Base-by-base conservation (phyloP, 768 basidiomycete genomes). In the Nidularia pulvinata region DNA sequence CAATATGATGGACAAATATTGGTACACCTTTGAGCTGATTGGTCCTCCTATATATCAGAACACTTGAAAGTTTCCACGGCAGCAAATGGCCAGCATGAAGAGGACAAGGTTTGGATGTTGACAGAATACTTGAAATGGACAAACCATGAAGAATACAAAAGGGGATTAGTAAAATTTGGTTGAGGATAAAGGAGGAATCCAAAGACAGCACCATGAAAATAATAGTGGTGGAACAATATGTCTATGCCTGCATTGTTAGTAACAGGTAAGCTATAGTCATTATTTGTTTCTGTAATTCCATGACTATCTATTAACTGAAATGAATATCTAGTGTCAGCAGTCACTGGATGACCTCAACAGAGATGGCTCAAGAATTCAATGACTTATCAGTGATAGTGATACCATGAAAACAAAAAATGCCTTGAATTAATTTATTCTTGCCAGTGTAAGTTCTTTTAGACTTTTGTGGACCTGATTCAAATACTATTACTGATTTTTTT, bases 281-380 rank as follows among this genome's bases (percentile, higher is more conserved):
- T 22, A 46, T 10, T n/a, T 16, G 16, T 16, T 50, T 48, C n/a
- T n/a, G n/a, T n/a, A n/a, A n/a, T n/a, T n/a, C n/a, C n/a, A n/a
- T n/a, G n/a, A n/a, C n/a, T n/a, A n/a, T n/a, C n/a, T n/a, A n/a
- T n/a, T n/a, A n/a, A n/a, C n/a, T n/a, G n/a, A n/a, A n/a, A n/a
- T n/a, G n/a, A n/a, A n/a, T n/a, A n/a, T 10, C 46, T 16, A 91
- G 88, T 56, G 62, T 93, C 43, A 89, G 88, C 48, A 91, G 91
- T 3, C 67, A 65, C 9, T 89, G 84, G 78, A 85, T 82, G 81
- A 79, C 87, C 5, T 74, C 82, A 13, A 75, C 68, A n/a, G 76
- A 84, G 55, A 91, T 93, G 88, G 82, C 79, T 5, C 84, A 88
- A 58, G 85, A 88, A 33, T 86, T 84, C 61, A 78, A 84, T 3